Evolutionary conservation across 768 basidiomycete species (phyloP), one percentile per base, ranked within the genome.

Genomic region (Naematelia aurantialba): DNA sequence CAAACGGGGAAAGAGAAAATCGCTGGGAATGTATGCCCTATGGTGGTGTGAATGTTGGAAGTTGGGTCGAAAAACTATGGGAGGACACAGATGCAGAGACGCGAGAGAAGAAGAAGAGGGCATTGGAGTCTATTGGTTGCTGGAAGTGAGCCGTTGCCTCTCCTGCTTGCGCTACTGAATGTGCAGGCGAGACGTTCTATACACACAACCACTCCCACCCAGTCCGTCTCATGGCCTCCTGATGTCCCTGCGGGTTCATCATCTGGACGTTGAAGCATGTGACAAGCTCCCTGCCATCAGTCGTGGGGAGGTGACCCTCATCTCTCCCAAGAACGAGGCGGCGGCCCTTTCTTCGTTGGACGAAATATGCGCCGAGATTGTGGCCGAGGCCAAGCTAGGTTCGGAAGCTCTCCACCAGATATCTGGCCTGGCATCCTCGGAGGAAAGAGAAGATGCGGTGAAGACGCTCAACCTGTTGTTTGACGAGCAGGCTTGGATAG

Each of bases 131-230:
- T 0, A 82, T 87, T 65, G 84, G 85, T 1, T 97, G 94, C 73
- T 94, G 90, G 89, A 86, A 87, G 93, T 94, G 79, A 68, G 52
- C 61, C 49, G n/a, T 13, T 24, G 4, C 25, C 26, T 45, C 17
- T 24, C 19, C 13, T 1, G 21, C n/a, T 56, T n/a, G 2, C 3
- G 21, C 13, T 21, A 27, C 30, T 56, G 52, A 59, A 17, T 26
- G 8, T 51, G 39, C 72, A 93, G 92, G 25, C 84, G 90, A 58
- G 93, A 90, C 87, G 88, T 85, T 0, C 75, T 94, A 24, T 85
- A 91, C 64, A 79, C 79, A 10, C 78, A 80, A 1, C 85, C 86
- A 11, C 67, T 70, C 2, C 82, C 86, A 14, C 84, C 85, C 12
- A 82, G 87, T 64, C 89, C 90, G 0, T 94, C 90, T 1, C 92